Conservation (phyloP, 768 basidiomycete species). For the Pisolithus marmoratus region DNA sequence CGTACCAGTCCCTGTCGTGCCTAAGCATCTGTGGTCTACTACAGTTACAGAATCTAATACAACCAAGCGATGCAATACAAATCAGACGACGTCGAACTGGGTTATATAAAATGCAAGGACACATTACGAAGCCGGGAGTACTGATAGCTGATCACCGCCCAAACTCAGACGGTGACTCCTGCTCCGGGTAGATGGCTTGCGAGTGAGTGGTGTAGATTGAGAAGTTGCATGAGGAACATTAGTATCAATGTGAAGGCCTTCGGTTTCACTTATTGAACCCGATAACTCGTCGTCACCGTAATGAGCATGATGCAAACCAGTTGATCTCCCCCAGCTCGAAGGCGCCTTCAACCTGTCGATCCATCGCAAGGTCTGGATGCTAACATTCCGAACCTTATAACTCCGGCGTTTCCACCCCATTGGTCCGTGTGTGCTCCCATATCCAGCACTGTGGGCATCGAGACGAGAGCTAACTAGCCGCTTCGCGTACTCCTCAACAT, state of each 20-base stretch:
- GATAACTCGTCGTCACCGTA: slow-evolving; percentile 23
- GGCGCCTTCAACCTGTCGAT: slow-evolving; percentile 59
- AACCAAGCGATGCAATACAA: no score
- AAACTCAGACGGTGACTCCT: slow-evolving; percentile 46
- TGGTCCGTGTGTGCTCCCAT: slow-evolving; percentile 34
- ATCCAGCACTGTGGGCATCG: slow-evolving; percentile 35
- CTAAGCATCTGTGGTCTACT: no score
- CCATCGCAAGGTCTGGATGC: slow-evolving; percentile 56
- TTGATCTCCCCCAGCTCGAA: slow-evolving; percentile 48
- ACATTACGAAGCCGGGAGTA: slow-evolving; percentile 4
- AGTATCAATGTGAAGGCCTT: slow-evolving; percentile 32
- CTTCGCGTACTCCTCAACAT: slow-evolving; percentile 14
- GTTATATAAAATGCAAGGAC: no score
- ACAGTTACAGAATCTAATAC: no score
- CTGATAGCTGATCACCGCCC: slow-evolving; percentile 25
- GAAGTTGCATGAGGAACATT: slow-evolving; percentile 24
- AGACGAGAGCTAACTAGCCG: slow-evolving; percentile 14
- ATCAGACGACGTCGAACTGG: no score
- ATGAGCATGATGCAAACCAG: slow-evolving; percentile 28
- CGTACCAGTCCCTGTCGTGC: no score
- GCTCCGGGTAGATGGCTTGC: slow-evolving; percentile 55
- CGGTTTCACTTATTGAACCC: slow-evolving; percentile 28
- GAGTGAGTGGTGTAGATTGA: slow-evolving; percentile 52
- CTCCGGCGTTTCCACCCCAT: slow-evolving; percentile 58
- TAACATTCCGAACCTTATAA: slow-evolving; percentile 56